phyloP scores from a whole-genome alignment of 116 monocot species.

The Zostera marina region DNA sequence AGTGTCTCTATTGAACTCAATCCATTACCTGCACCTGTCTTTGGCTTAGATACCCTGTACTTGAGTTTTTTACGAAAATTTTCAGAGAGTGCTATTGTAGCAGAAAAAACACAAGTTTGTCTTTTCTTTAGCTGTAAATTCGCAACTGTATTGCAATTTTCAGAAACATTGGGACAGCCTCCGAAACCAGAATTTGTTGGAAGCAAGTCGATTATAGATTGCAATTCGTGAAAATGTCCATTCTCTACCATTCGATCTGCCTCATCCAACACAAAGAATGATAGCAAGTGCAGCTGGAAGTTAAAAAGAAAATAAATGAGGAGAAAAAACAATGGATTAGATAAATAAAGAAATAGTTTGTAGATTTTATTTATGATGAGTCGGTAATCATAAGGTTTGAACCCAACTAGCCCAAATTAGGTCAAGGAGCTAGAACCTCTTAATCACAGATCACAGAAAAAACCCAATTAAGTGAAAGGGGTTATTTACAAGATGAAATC shows the following conservation, averaged over 20 bases:
- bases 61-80: constrained; percentile 89
- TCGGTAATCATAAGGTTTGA: no score
- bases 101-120: constrained; percentile 96
- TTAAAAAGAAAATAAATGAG: neutral
- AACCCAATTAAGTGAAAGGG: no score
- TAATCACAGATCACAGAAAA: no score
- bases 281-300: constrained; percentile 67
- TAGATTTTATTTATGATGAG: no score
- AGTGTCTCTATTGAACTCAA: constrained; percentile 83
- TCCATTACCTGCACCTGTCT: constrained; percentile 17
- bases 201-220: constrained; percentile 91
- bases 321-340: neutral
- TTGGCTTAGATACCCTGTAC: constrained; percentile 31
- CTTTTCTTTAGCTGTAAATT: constrained; percentile 56
- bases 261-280: constrained; percentile 98
- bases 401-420: no score
- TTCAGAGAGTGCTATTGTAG: constrained; percentile 80
- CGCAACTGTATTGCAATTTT: constrained; percentile 26
- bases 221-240: constrained; percentile 92
- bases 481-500: no score
- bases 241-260: constrained; percentile 97
- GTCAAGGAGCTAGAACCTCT: no score
- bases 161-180: constrained; percentile 11
- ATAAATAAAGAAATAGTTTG: neutral
- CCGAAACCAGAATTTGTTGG: constrained; percentile 20